Evolutionary conservation across 331 rosid species (phyloP).

Genomic region (Spiraea crenata): DNA sequence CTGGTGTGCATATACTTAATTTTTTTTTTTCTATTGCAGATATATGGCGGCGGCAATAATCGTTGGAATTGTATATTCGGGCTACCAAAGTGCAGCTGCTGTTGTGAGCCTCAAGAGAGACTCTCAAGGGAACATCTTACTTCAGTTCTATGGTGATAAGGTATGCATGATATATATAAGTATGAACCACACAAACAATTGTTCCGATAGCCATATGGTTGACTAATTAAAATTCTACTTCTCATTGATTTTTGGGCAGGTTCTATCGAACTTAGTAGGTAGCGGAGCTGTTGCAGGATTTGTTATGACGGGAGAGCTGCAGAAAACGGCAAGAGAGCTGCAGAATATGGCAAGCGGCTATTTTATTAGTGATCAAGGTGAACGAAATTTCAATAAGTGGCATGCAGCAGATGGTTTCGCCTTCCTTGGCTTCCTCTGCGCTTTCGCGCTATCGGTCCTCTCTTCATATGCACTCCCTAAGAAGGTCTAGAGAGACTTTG

Average conservation of each 20-base stretch:
- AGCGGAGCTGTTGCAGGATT: conserved; percentile 28
- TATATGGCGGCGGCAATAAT: conserved; percentile 10
- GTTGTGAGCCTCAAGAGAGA: neutral
- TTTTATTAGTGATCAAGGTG: rapidly evolving
- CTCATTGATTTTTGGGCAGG: conserved; percentile 1
- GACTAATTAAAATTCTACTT: too few species aligned
- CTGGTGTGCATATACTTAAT: too few species aligned
- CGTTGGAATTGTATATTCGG: conserved; percentile 17
- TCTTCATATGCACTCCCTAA: conserved; percentile 19
- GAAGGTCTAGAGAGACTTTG: neutral
- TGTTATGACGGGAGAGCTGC: conserved; percentile 9
- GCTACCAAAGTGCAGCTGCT: conserved; percentile 13
- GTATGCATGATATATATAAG: neutral
- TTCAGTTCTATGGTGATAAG: conserved; percentile 29
- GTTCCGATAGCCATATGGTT: too few species aligned
- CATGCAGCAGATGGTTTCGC: conserved; percentile 18
- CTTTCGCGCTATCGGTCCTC: conserved; percentile 22
- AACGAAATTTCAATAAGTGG: conserved; percentile 2
- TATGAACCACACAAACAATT: too few species aligned
- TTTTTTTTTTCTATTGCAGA: conserved; percentile 5
- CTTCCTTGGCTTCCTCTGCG: conserved; percentile 24
- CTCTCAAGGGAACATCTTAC: neutral
- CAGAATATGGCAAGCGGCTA: rapidly evolving
- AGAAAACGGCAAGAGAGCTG: neutral
- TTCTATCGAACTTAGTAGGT: conserved; percentile 10